Evolutionary conservation across 2,329 filamentous ascomycete species (phyloP).

Genomic region (Colletotrichum sp.): DNA sequence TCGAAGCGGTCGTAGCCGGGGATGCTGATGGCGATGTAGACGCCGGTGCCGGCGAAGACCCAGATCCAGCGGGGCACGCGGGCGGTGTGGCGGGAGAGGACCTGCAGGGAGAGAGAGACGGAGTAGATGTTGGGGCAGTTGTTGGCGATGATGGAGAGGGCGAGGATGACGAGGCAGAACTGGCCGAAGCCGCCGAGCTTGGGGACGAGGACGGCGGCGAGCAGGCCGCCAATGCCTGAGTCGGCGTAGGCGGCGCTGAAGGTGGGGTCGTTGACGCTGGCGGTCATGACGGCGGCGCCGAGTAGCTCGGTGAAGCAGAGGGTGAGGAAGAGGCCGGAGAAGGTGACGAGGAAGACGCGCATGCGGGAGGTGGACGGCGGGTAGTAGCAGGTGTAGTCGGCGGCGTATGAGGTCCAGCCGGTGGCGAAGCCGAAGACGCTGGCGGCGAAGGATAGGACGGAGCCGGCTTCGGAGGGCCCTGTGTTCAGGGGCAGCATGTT

Average conservation of each 20-base stretch:
- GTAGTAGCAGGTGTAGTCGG: slow-evolving; percentile 84
- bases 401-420: slow-evolving; percentile 76
- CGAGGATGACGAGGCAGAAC: slow-evolving; percentile 72
- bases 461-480: slow-evolving; percentile 65
- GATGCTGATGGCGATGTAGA: slow-evolving; percentile 73
- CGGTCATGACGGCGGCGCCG: slow-evolving; percentile 72
- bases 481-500: slow-evolving; percentile 59
- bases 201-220: slow-evolving; percentile 68
- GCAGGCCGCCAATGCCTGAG: slow-evolving; percentile 66
- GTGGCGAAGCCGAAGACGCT: slow-evolving; percentile 73
- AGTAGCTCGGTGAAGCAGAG: slow-evolving; percentile 78
- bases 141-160: slow-evolving; percentile 71
- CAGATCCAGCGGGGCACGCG: slow-evolving; percentile 71
- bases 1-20: slow-evolving; percentile 72
- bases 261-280: slow-evolving; percentile 52
- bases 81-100: slow-evolving; percentile 63
- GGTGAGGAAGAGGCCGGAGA: slow-evolving; percentile 71
- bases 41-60: slow-evolving; percentile 64
- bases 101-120: slow-evolving; percentile 69
- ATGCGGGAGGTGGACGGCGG: slow-evolving; percentile 62
- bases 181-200: slow-evolving; percentile 71
- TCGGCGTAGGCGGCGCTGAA: slow-evolving; percentile 50
- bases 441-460: slow-evolving; percentile 68
- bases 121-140: slow-evolving; percentile 79
- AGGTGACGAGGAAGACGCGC: slow-evolving; percentile 74